phyloP scores from a whole-genome alignment of 371 early-diverging fungal species.

The Mucor indicus region DNA sequence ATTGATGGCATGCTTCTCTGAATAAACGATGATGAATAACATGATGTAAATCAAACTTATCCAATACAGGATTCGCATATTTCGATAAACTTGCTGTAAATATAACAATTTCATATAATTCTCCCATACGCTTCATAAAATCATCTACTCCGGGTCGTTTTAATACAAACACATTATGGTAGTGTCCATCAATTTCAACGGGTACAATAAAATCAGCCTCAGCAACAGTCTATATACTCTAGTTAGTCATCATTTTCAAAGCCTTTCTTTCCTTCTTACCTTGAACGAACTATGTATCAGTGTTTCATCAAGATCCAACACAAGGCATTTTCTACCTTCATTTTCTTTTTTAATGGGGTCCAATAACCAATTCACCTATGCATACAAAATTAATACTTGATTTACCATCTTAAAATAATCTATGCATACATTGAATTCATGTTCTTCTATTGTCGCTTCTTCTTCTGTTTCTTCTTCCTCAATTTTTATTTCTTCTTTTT shows the following conservation, averaged over 20 bases:
- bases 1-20: slow-evolving; percentile 88
- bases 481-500: not conserved
- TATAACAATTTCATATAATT: slow-evolving; percentile 87
- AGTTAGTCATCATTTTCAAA: not conserved
- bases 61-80: slow-evolving; percentile 95
- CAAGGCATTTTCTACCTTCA: slow-evolving; percentile 42
- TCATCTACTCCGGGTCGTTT: slow-evolving; percentile 92
- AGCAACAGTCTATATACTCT: slow-evolving; percentile 42
- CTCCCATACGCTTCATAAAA: slow-evolving; percentile 80
- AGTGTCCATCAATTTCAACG: slow-evolving; percentile 81
- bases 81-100: slow-evolving; percentile 92
- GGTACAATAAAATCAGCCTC: slow-evolving; percentile 80
- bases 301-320: slow-evolving; percentile 63
- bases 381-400: not conserved
- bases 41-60: slow-evolving; percentile 77
- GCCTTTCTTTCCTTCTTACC: slow-evolving; percentile 2
- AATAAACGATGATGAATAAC: slow-evolving; percentile 88
- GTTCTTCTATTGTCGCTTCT: slow-evolving; percentile 2
- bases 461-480: not conserved
- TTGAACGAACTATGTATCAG: slow-evolving; percentile 57
- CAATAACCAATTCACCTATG: not conserved
- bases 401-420: not conserved
- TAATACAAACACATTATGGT: slow-evolving; percentile 89
- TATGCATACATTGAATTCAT: not conserved
- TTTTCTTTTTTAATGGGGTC: slow-evolving; percentile 13